These are phyloP conservation scores for Didymella pinodella DNA, from an alignment of 2,329 filamentous ascomycete species.

Conservation along the genomic window DNA sequence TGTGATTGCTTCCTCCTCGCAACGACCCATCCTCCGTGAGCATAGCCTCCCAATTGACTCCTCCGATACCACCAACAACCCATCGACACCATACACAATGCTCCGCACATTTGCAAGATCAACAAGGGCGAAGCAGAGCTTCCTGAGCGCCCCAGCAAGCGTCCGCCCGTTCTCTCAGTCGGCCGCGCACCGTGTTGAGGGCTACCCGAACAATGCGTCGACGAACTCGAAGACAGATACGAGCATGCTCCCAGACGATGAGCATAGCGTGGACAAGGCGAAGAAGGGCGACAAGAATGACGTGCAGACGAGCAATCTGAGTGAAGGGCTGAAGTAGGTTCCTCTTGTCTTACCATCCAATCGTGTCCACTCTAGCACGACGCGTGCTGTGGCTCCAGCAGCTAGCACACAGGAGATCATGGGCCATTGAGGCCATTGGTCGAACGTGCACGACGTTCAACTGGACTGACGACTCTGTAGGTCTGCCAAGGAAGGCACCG, in stretches of 20 bases:
- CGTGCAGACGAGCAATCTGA: slow-evolving; percentile 44
- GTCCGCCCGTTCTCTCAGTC: slow-evolving; percentile 31
- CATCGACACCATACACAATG: slow-evolving; percentile 11
- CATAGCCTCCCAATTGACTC: not conserved
- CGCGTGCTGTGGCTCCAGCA: too few relatives aligned
- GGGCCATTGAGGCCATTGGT: too few relatives aligned
- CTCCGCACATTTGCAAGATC: slow-evolving; percentile 22
- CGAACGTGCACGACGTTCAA: too few relatives aligned
- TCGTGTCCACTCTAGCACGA: too few relatives aligned
- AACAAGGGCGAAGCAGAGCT: too few relatives aligned
- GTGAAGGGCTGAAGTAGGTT: slow-evolving; percentile 44
- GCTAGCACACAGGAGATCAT: too few relatives aligned
- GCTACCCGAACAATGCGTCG: slow-evolving; percentile 29
- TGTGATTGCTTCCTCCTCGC: not conserved
- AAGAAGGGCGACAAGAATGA: slow-evolving; percentile 48
- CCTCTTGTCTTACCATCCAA: too few relatives aligned
- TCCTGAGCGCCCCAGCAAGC: not conserved
- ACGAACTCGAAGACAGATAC: slow-evolving; percentile 38
- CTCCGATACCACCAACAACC: not conserved
- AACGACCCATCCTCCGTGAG: not conserved
- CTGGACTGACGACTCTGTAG: slow-evolving; percentile 9
- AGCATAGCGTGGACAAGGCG: slow-evolving; percentile 26
- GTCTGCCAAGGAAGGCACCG: slow-evolving; percentile 32
- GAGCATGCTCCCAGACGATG: slow-evolving; percentile 36
- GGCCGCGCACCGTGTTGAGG: slow-evolving; percentile 15